phyloP scores from a whole-genome alignment of 1,139 yeast genomes.

The Yamadazyma conglobata region DNA sequence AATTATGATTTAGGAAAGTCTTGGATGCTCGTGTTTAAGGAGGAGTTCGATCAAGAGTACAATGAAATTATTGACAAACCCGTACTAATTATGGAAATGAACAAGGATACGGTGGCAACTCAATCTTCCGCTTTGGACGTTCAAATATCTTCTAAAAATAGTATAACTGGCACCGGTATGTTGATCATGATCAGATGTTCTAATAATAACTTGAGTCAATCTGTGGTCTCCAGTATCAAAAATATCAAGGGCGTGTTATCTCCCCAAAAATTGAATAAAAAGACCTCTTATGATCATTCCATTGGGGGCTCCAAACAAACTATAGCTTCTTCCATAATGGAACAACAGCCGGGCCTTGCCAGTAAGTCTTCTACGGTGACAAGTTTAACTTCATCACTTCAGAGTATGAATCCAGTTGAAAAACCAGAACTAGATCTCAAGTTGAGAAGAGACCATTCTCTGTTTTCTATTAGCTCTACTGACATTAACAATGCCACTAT shows the following conservation, averaged over 20 bases:
- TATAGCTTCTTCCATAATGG: conserved; percentile 38
- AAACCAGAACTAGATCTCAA: conserved; percentile 4
- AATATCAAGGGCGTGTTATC: conserved; percentile 26
- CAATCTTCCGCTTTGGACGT: conserved; percentile 42
- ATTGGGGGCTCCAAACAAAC: conserved; percentile 29
- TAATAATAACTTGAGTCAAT: conserved; percentile 24
- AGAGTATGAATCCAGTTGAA: conserved; percentile 1
- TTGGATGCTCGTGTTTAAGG: conserved; percentile 44
- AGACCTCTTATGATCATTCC: conserved; percentile 18
- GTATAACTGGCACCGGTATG: conserved; percentile 28
- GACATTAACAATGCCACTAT: conserved; percentile 20
- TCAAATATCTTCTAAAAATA: conserved; percentile 32
- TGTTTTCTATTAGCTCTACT: conserved; percentile 17
- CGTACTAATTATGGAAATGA: conserved; percentile 32
- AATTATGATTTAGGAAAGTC: conserved; percentile 31
- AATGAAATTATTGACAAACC: conserved; percentile 37
- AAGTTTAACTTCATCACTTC: conserved; percentile 26
- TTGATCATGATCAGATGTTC: conserved; percentile 36
- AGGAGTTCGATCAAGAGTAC: conserved; percentile 30
- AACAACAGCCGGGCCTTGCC: conserved; percentile 14
- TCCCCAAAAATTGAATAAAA: conserved; percentile 16
- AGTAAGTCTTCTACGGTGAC: conserved; percentile 37
- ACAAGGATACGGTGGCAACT: conserved; percentile 24
- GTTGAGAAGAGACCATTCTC: conserved; percentile 13
- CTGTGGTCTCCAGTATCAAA: conserved; percentile 25